A percentile compares a stretch with the other conserved stretches of the same genome.
Conservation (phyloP, 805 yeast species). For the Sugiyamaella boreocaroliniensis region DNA sequence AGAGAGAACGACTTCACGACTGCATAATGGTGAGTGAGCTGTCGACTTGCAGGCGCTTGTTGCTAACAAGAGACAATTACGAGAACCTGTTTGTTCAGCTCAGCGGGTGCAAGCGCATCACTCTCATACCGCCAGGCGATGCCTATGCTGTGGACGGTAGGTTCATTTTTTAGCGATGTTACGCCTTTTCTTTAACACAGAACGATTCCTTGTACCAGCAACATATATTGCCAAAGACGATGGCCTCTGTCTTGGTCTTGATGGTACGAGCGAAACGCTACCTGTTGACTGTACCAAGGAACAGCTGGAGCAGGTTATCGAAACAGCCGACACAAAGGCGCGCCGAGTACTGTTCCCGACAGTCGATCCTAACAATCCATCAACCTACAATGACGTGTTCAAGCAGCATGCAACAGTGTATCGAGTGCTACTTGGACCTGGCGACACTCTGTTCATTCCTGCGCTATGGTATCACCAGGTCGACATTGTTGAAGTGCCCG, state of each 20-base stretch:
- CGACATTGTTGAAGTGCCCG: slow-evolving; percentile 17
- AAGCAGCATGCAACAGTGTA: slow-evolving; percentile 17
- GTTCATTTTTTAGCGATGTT: not conserved
- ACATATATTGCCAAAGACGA: slow-evolving; percentile 19
- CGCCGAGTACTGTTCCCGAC: slow-evolving; percentile 29
- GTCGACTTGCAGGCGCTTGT: not conserved
- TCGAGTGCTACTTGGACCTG: slow-evolving; percentile 30
- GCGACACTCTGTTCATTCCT: slow-evolving; percentile 34
- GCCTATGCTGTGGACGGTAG: slow-evolving; percentile 27
- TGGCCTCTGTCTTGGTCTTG: slow-evolving; percentile 8
- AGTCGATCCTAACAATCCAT: slow-evolving; percentile 25
- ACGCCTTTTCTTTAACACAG: slow-evolving; percentile 12
- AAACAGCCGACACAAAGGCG: not conserved
- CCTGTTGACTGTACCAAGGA: slow-evolving; percentile 4
- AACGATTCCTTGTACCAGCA: slow-evolving; percentile 26
- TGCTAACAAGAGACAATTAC: slow-evolving; percentile 25
- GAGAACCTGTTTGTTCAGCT: slow-evolving; percentile 35
- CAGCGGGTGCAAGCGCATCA: slow-evolving; percentile 29
- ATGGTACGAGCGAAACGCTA: slow-evolving; percentile 7
- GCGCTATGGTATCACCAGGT: slow-evolving; percentile 39
- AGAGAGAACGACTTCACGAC: slow-evolving; percentile 27
- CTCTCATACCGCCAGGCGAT: slow-evolving; percentile 32
- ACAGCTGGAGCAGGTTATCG: not conserved
- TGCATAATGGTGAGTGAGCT: slow-evolving; percentile 24
- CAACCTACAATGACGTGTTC: slow-evolving; percentile 11